Percentiles rank a stretch among this genome's conserved stretches.
These are phyloP conservation scores for Punctularia strigosozonata DNA, from an alignment of 768 basidiomycete species.

Conservation along the genomic window DNA sequence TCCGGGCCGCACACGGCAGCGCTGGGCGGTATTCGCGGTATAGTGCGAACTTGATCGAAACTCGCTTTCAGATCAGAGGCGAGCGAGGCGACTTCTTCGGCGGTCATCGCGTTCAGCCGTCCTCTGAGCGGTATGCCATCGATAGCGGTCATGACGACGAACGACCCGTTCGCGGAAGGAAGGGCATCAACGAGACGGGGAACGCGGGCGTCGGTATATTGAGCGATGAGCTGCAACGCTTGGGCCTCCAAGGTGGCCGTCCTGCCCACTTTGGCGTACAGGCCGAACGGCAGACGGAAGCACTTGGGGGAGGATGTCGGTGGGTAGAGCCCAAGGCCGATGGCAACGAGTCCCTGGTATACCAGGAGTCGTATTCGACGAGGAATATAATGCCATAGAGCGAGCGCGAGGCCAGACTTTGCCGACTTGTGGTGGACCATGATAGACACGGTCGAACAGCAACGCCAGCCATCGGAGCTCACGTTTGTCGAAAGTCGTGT, in stretches of 20 bases:
- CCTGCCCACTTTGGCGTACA: neutral
- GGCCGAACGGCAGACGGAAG: neutral
- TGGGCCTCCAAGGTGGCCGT: neutral
- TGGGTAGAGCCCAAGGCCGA: neutral
- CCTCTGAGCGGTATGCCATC: neutral
- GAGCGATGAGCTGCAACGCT: neutral
- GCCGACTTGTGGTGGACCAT: no score
- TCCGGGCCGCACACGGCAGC: neutral
- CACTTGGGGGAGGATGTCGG: neutral
- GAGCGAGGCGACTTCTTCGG: neutral
- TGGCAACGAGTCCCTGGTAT: neutral
- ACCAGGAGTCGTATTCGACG: neutral
- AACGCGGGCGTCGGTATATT: neutral
- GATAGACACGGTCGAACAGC: no score
- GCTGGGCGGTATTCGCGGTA: neutral
- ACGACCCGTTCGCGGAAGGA: neutral
- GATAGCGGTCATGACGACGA: neutral
- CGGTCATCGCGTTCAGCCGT: neutral
- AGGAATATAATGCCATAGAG: neutral
- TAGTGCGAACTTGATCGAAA: neutral
- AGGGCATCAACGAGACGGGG: neutral
- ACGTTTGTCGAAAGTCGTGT: no score
- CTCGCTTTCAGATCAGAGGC: neutral
- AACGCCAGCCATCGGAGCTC: no score
- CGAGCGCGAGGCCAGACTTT: no score